phyloP scores from a whole-genome alignment of 441 rosid species.

The Populus tomentosa region DNA sequence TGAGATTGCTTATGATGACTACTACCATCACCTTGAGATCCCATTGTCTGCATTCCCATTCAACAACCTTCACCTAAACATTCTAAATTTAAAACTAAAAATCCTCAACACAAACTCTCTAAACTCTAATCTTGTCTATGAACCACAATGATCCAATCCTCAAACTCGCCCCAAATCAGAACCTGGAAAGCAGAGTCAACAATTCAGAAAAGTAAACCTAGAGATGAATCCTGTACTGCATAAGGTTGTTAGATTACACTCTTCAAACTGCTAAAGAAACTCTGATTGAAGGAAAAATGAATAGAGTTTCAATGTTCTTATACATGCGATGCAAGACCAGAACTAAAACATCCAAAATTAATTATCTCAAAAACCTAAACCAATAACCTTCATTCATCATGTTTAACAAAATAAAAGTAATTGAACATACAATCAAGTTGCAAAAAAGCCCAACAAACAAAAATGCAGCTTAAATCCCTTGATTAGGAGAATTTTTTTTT shows the following conservation, averaged over 20 bases:
- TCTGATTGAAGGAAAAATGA: background rate
- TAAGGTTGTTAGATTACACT: no score
- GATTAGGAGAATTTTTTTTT: background rate
- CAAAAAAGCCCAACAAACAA: background rate
- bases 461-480: background rate
- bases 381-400: background rate
- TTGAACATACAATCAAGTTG: background rate
- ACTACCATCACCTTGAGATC: constrained; percentile 47
- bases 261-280: background rate
- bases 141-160: constrained; percentile 16
- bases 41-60: constrained; percentile 52
- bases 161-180: constrained; percentile 12
- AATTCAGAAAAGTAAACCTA: constrained; percentile 4
- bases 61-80: constrained; percentile 33
- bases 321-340: background rate
- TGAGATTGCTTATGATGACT: constrained; percentile 37
- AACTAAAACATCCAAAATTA: background rate
- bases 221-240: background rate
- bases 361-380: constrained; percentile 16
- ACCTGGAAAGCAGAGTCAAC: constrained; percentile 18
- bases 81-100: constrained; percentile 16
- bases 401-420: background rate
- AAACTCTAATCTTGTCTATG: background rate
- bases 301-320: background rate
- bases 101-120: constrained; percentile 2